Percentiles rank a stretch among this genome's conserved stretches.
These are phyloP conservation scores for Globisporangium okanoganense DNA, from an alignment of 352 stramenopile species.

Conservation along the genomic window DNA sequence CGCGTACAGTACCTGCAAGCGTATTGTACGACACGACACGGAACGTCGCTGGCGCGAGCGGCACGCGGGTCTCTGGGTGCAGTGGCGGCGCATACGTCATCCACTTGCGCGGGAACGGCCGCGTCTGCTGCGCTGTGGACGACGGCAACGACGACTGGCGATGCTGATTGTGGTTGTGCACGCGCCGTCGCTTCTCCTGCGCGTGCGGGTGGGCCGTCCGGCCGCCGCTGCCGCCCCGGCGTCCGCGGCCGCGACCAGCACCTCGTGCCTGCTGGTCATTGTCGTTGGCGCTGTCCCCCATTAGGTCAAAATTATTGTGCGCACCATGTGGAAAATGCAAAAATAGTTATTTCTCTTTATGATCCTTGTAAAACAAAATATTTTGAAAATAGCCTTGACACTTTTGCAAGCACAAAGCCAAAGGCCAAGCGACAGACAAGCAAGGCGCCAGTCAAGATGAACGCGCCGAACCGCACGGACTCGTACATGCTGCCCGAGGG, in stretches of 20 bases:
- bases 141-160: background rate
- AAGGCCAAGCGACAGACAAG: constrained; percentile 1
- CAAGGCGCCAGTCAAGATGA: constrained; percentile 39
- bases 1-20: constrained; percentile 33
- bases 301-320: background rate
- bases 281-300: constrained; percentile 1
- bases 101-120: constrained; percentile 35
- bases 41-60: constrained; percentile 34
- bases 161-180: background rate
- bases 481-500: constrained; percentile 85
- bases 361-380: too few species aligned
- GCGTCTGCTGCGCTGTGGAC: constrained; percentile 5
- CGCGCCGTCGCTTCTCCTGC: constrained; percentile 3
- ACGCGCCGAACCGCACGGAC: constrained; percentile 79
- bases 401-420: background rate
- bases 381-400: background rate
- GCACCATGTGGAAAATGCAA: background rate
- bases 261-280: background rate
- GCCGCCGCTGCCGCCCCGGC: background rate
- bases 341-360: background rate
- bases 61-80: constrained; percentile 14
- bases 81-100: constrained; percentile 40
- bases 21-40: constrained; percentile 73
- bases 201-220: background rate
- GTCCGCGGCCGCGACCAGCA: background rate